Evolutionary conservation across 2,329 filamentous ascomycete species (phyloP), one percentile per base, ranked within the genome.

Genomic region (Colletotrichum camelliae): DNA sequence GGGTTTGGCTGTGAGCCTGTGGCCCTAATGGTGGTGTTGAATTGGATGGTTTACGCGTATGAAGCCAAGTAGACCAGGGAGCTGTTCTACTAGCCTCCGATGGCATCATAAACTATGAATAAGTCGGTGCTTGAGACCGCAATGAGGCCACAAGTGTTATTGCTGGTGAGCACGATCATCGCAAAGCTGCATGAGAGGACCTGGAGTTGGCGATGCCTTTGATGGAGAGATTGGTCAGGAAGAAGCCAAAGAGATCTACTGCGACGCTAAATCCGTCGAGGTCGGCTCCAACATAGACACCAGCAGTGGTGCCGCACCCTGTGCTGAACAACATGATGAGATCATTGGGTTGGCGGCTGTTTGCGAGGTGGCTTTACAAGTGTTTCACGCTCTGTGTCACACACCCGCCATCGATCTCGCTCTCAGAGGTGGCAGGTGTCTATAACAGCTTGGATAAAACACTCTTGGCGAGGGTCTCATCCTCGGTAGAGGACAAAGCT

Each of bases 91-190:
- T 80, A 82, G 27, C 77, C 77, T 58, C 74, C 74, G 35, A 81
- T 71, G n/a, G 72, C 75, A 52, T 80, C 57, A 69, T 83, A 80
- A 61, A 82, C 78, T 18, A 79, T 70, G 62, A 75, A n/a, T 48
- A 84, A 79, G 37, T 80, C 79, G 3, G 78, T 75, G 35, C 74
- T 70, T 68, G 77, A 77, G 60, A 76, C 79, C 24, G 80, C 80
- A n/a, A 83, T 78, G 58, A 83, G 74, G n/a, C 83, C 82, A 57
- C 83, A 78, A 16, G 77, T 78, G 65, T 83, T 81, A 61, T 81
- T 77, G 9, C 80, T 74, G 24, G 78, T 80, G 61, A 80, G 78
- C n/a, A n/a, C n/a, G 21, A 27, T 77, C 80, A 58, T 79, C 77
- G 72, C 82, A 84, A 31, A 83, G 79, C 72, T 84, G 81, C 67